Evolutionary conservation across 2,329 filamentous ascomycete species (phyloP).

Genomic region (Fusarium sp.): DNA sequence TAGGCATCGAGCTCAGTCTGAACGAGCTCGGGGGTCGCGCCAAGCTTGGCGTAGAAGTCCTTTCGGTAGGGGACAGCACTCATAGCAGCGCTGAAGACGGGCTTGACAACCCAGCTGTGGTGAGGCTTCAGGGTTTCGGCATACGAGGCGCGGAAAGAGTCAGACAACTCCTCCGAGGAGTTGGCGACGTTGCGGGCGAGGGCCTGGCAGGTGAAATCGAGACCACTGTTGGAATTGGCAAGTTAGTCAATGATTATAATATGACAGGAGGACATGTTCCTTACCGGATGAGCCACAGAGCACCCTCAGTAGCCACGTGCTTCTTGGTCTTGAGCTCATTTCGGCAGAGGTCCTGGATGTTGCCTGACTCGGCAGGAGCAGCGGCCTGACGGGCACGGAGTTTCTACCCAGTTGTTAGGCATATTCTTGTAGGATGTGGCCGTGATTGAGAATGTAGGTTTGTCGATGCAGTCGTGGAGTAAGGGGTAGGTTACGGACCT

Average conservation of each 20-base stretch:
- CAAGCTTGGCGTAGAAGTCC: conserved; percentile 92
- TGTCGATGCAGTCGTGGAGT: conserved; percentile 2
- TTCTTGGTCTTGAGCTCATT: conserved; percentile 93
- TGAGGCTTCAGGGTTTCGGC: conserved; percentile 88
- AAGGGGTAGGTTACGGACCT: conserved; percentile 64
- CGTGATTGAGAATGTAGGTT: neutral
- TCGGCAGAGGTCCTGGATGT: conserved; percentile 83
- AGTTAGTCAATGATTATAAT: neutral
- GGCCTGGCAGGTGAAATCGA: conserved; percentile 92
- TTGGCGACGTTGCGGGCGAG: conserved; percentile 82
- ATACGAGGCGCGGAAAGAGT: conserved; percentile 90
- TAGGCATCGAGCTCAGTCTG: conserved; percentile 74
- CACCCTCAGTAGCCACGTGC: conserved; percentile 87
- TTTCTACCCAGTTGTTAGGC: conserved; percentile 71
- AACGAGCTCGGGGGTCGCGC: conserved; percentile 73
- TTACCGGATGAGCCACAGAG: conserved; percentile 91
- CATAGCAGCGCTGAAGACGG: conserved; percentile 94
- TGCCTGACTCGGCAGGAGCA: conserved; percentile 82
- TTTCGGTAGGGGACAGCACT: conserved; percentile 91
- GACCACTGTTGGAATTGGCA: conserved; percentile 69
- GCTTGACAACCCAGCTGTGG: conserved; percentile 91
- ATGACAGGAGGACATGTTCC: conserved; percentile 33
- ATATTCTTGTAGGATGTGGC: neutral
- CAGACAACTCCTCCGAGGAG: conserved; percentile 78
- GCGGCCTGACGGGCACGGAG: conserved; percentile 84